Base-by-base conservation (phyloP, 768 basidiomycete genomes). In the Tubosaeta brunneosetosa region DNA sequence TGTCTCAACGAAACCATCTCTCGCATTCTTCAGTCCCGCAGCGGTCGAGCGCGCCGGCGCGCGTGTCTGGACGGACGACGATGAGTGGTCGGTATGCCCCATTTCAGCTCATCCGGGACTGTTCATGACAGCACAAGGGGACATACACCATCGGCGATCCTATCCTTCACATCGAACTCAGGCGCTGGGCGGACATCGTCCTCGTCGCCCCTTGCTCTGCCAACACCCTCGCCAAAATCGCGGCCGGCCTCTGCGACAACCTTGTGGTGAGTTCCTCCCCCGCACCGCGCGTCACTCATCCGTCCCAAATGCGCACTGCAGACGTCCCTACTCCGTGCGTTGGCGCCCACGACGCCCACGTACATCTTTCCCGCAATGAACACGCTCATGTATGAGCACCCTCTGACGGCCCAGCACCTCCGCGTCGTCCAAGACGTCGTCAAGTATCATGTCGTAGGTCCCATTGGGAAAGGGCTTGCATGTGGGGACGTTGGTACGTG, bases 301-400 rank as follows among this genome's bases (percentile, higher is more conserved):
- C n/a, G n/a, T n/a, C n/a, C n/a, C n/a, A n/a, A n/a, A n/a, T n/a
- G 16, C 26, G 13, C 14, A 26, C 2, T 14, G 16, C 29, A 87
- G 86, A 86, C 84, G 11, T 87, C 92, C 13, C 77, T 97, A 4
- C 79, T 97, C 55, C 84, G 92, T 19, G 94, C 92, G 0, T 74
- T 95, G 0, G 76, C 88, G 3, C 90, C 94, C 0, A 77, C 80
- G 6, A 97, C 91, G 0, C 88, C 89, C 7, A 93, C 91, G 7
- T 92, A 87, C 63, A 70, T 97, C 34, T 98, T 94, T 64, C 95
- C 95, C 2, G 97, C 95, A 0, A 99, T 98, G 95, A 99, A 99
- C 68, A 98, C 97, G 3, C 75, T 91, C 58, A 99, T 99, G 95
- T 98, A 91, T 64, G 83, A 89, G 53, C 94, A 98, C 65, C 93